Evolutionary conservation across 345 rosid genomes (phyloP).

Genomic region (Pistacia integerrima): DNA sequence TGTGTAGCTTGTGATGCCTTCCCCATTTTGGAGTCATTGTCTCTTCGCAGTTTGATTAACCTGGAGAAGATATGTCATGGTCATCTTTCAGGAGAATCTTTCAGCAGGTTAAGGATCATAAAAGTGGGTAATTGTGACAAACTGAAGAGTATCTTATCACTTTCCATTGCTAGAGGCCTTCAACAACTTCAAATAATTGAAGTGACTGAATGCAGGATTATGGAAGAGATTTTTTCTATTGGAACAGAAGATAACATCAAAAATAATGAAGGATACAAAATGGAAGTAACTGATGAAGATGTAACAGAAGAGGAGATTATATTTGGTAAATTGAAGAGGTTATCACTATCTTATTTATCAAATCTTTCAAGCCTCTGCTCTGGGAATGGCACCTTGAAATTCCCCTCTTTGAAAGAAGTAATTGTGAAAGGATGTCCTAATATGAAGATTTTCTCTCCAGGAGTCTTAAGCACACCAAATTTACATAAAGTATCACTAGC

Average conservation of each 20-base stretch:
- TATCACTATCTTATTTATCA: too few relatives aligned
- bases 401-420: too few relatives aligned
- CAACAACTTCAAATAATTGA: conserved; percentile 22
- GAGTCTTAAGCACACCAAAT: too few relatives aligned
- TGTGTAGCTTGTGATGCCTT: conserved; percentile 3
- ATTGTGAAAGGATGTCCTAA: too few relatives aligned
- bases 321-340: too few relatives aligned
- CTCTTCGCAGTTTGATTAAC: conserved; percentile 11
- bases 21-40: conserved; percentile 15
- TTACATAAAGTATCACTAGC: too few relatives aligned
- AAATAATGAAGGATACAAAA: background rate
- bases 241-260: background rate
- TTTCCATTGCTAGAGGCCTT: conserved; percentile 22
- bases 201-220: conserved; percentile 2
- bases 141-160: conserved; percentile 16
- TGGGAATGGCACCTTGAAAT: too few relatives aligned
- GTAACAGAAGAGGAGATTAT: too few relatives aligned
- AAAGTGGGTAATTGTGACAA: background rate
- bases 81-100: background rate
- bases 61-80: conserved; percentile 18
- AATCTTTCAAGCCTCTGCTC: too few relatives aligned
- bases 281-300: too few relatives aligned
- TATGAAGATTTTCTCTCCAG: too few relatives aligned
- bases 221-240: conserved; percentile 11
- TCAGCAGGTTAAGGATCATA: conserved; percentile 15